Evolutionary conservation across 306 rosid genomes (phyloP).

Genomic region (Calophaca sinica): DNA sequence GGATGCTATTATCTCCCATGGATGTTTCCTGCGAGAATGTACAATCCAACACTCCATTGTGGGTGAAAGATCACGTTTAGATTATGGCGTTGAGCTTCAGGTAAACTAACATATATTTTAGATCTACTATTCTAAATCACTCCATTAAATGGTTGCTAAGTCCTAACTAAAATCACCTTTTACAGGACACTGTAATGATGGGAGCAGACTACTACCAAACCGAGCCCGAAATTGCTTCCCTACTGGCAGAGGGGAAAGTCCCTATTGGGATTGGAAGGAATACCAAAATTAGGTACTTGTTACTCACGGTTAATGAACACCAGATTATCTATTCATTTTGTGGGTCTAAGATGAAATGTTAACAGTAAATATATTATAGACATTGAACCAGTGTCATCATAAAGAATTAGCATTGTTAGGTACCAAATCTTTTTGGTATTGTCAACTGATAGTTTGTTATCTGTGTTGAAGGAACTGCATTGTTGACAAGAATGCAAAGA

Average conservation of each 20-base stretch:
- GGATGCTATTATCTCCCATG: constrained; percentile 95
- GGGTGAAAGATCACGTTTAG: constrained; percentile 89
- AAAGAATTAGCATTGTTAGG: no score
- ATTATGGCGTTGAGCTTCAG: constrained; percentile 80
- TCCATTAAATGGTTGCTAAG: background rate
- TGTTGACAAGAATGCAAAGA: constrained; percentile 88
- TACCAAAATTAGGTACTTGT: constrained; percentile 77
- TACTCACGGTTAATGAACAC: background rate
- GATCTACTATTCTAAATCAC: background rate
- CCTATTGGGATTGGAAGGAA: constrained; percentile 93
- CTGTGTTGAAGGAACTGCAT: constrained; percentile 73
- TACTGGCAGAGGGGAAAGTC: constrained; percentile 78
- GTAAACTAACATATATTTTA: constrained; percentile 47
- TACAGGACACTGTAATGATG: constrained; percentile 92
- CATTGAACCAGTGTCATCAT: background rate
- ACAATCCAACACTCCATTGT: constrained; percentile 74
- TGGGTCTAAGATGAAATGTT: constrained; percentile 14
- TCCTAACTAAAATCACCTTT: constrained; percentile 21
- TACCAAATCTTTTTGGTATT: background rate
- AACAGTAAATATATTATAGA: background rate
- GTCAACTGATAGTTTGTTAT: constrained; percentile 30
- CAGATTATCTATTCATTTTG: background rate
- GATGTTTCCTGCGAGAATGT: constrained; percentile 92
- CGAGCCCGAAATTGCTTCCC: constrained; percentile 86
- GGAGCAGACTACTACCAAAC: constrained; percentile 96